Percentiles rank a stretch among this genome's conserved stretches.
Evolutionary conservation across 139 green algal genomes (phyloP).

Genomic region (Deuterostichococcus epilithicus): DNA sequence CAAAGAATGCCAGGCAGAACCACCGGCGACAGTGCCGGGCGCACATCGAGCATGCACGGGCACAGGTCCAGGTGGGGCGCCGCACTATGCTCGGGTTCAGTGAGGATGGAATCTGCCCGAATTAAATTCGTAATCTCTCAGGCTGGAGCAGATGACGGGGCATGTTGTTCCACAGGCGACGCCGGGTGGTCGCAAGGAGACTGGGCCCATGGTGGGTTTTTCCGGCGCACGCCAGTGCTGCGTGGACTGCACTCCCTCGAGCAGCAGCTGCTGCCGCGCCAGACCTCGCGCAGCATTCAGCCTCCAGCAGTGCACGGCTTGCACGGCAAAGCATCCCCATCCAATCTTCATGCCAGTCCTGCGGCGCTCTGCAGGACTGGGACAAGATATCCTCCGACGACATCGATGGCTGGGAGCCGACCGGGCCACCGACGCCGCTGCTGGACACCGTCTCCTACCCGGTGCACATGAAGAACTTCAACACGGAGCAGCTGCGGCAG

Average conservation of each 20-base stretch:
- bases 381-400: conserved; percentile 74
- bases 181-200: not conserved
- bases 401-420: conserved; percentile 66
- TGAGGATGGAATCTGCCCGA: no score
- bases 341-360: no score
- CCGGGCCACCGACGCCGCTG: conserved; percentile 82
- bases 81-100: no score
- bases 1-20: not conserved
- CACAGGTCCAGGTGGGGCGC: no score
- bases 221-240: not conserved
- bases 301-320: no score
- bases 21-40: no score
- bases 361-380: conserved; percentile 31
- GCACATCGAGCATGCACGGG: not conserved
- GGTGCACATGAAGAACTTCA: conserved; percentile 98
- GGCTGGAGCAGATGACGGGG: not conserved
- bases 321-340: no score
- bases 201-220: not conserved
- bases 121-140: no score
- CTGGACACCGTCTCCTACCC: conserved; percentile 97
- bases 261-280: not conserved
- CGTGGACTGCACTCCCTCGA: not conserved
- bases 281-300: no score
- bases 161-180: not conserved
- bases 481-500: conserved; percentile 80